Conservation (phyloP, 148 eudicot genomes). For the Mesembryanthemum crystallinum region DNA sequence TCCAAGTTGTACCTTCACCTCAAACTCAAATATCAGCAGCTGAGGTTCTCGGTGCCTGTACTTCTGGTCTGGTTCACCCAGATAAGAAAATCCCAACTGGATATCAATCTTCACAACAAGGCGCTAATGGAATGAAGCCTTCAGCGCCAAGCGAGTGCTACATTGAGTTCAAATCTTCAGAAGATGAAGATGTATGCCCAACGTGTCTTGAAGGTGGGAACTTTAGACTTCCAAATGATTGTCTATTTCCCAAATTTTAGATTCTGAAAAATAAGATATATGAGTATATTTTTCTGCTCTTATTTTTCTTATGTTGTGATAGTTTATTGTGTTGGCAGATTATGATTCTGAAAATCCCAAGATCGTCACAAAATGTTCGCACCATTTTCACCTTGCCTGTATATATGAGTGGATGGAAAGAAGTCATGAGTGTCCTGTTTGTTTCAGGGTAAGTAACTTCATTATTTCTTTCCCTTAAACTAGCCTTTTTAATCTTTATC, state of each 20-base stretch:
- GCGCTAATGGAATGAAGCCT: background rate
- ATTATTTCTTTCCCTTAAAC: background rate
- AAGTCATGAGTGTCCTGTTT: slow-evolving; percentile 23
- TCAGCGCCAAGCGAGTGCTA: background rate
- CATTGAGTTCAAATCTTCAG: background rate
- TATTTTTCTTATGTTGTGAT: background rate
- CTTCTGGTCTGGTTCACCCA: background rate
- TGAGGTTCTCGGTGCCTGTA: too few relatives aligned
- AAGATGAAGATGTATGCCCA: slow-evolving; percentile 22
- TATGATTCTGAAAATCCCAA: slow-evolving; percentile 23
- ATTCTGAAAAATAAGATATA: too few relatives aligned
- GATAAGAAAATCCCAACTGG: background rate
- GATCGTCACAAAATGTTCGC: slow-evolving; percentile 24
- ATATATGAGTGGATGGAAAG: slow-evolving; percentile 31
- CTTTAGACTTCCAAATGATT: background rate
- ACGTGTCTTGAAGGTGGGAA: slow-evolving; percentile 26
- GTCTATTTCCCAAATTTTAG: too few relatives aligned
- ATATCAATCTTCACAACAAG: too few relatives aligned
- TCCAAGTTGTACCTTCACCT: background rate
- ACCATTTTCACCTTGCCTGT: slow-evolving; percentile 30
- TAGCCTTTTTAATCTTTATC: background rate
- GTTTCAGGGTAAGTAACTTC: slow-evolving; percentile 21
- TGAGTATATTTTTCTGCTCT: background rate
- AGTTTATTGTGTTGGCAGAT: background rate
- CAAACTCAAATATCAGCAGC: background rate